Evolutionary conservation across 2,329 filamentous ascomycete species (phyloP).

Genomic region (Cladosporium austrohemisphaericum): DNA sequence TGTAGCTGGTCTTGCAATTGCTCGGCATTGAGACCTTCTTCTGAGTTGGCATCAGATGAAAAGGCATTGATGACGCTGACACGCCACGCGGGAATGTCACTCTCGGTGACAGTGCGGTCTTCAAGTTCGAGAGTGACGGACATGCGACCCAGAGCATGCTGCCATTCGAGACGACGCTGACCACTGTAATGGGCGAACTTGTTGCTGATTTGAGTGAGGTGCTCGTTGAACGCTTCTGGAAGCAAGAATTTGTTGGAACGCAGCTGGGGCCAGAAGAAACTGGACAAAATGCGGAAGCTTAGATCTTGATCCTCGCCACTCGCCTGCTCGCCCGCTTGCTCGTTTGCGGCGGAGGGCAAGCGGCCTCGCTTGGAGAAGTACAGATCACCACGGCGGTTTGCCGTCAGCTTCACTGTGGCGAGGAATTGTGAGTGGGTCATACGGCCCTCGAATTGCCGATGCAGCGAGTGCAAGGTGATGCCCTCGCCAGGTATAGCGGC

Average conservation of each 20-base stretch:
- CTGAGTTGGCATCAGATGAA: conserved; percentile 45
- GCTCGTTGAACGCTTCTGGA: conserved; percentile 57
- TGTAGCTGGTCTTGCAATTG: conserved; percentile 55
- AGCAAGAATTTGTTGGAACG: conserved; percentile 66
- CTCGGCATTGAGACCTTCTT: conserved; percentile 31
- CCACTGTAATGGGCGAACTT: conserved; percentile 78
- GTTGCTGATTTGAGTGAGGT: conserved; percentile 55
- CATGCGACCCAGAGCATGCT: conserved; percentile 75
- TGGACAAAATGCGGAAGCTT: conserved; percentile 81
- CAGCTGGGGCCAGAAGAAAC: conserved; percentile 88
- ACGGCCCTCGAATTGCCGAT: conserved; percentile 26
- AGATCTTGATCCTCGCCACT: conserved; percentile 41
- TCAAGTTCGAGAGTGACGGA: conserved; percentile 76
- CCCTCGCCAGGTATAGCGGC: conserved; percentile 35
- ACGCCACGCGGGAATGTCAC: conserved; percentile 78
- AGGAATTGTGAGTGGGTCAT: conserved; percentile 26
- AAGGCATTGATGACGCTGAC: conserved; percentile 86
- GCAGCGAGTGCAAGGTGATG: conserved; percentile 33
- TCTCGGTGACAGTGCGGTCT: conserved; percentile 67
- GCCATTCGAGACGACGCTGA: conserved; percentile 82
- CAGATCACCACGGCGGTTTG: conserved; percentile 26
- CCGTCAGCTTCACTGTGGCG: conserved; percentile 27
- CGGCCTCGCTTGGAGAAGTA: conserved; percentile 29
- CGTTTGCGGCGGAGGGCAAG: conserved; percentile 19
- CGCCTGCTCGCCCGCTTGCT: neutral